Base-by-base conservation (phyloP, 2,329 filamentous ascomycete genomes). In the Zymoseptoria tritici region DNA sequence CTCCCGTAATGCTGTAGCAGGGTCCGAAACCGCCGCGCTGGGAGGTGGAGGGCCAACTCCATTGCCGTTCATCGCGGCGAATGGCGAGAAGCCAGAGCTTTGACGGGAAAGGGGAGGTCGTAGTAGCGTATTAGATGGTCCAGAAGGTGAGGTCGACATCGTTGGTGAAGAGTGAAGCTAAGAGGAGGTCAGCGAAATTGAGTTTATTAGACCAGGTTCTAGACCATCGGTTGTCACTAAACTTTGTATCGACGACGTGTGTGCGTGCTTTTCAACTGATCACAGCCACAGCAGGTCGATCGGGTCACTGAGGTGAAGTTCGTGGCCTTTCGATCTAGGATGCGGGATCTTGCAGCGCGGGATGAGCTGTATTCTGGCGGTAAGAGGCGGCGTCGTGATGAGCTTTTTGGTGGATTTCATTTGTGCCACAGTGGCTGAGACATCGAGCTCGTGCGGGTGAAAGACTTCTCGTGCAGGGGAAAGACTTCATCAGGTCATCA, bases 1-100 rank as follows among this genome's bases (percentile, higher is more conserved):
- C 11, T 64, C 62, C 13, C 64, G 59, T 31, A 66, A 54, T n/a
- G 60, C 61, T 13, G 16, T n/a, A 1, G 36, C 36, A 46, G 36
- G 36, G 36, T 46, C 36, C 21, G 21, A 22, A 4, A 22, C 21
- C 21, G 13, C 36, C 2, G 11, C 36, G 36, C 36, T n/a, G 36
- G 16, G 13, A 13, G 36, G 36, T 46, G 13, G 36, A 46, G 36
- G 2, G 16, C 16, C 16, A 3, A 16, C 36, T 16, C 36, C 11
- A 6, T 46, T 46, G 36, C 36, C 36, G 13, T 46, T 46, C 36
- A 46, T 46, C 36, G 16, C 36, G 13, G 36, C 16, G 36, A 46
- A n/a, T 1, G 36, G 36, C 16, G 36, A 46, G 7, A 46, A n/a
- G 36, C 13, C 36, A 46, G 36, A 46, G 36, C 36, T 46, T 46